phyloP scores from a whole-genome alignment of 768 basidiomycete species.

The Suillus variegatus region DNA sequence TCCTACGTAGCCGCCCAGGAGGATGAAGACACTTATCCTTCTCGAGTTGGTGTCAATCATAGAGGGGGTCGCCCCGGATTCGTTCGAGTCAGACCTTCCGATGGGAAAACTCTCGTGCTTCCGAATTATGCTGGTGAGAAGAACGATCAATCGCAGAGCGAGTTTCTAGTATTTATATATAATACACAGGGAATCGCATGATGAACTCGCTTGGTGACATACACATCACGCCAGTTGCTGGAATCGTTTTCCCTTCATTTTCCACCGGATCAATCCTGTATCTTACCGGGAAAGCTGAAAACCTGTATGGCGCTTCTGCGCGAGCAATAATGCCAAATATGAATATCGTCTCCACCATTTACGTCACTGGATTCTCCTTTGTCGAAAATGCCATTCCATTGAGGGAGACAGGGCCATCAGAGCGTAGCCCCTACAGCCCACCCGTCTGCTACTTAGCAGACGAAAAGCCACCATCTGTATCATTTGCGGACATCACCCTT shows the following conservation, averaged over 20 bases:
- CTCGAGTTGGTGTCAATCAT: constrained; percentile 64
- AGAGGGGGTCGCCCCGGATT: constrained; percentile 66
- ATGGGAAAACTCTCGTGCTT: constrained; percentile 54
- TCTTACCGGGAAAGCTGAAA: constrained; percentile 55
- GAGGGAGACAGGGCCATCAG: constrained; percentile 36
- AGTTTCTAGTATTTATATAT: constrained; percentile 4
- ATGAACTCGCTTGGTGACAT: constrained; percentile 68
- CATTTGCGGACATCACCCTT: constrained; percentile 35
- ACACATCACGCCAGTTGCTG: constrained; percentile 55
- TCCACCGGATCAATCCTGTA: constrained; percentile 58
- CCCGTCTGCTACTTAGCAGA: constrained; percentile 54
- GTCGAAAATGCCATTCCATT: constrained; percentile 57
- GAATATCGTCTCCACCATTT: constrained; percentile 48
- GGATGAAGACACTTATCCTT: constrained; percentile 46
- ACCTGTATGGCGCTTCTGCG: constrained; percentile 49
- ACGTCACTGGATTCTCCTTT: constrained; percentile 52
- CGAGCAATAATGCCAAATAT: constrained; percentile 49
- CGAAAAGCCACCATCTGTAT: constrained; percentile 34
- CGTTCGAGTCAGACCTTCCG: constrained; percentile 55
- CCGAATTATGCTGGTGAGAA: constrained; percentile 60
- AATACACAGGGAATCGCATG: constrained; percentile 52
- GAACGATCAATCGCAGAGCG: not conserved
- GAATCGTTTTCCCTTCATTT: constrained; percentile 58
- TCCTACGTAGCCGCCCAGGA: constrained; percentile 43
- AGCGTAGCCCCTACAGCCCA: constrained; percentile 58